Evolutionary conservation across 139 green algal genomes (phyloP), one percentile per base, ranked within the genome.

Genomic region (Prasinococcaceae sp.): DNA sequence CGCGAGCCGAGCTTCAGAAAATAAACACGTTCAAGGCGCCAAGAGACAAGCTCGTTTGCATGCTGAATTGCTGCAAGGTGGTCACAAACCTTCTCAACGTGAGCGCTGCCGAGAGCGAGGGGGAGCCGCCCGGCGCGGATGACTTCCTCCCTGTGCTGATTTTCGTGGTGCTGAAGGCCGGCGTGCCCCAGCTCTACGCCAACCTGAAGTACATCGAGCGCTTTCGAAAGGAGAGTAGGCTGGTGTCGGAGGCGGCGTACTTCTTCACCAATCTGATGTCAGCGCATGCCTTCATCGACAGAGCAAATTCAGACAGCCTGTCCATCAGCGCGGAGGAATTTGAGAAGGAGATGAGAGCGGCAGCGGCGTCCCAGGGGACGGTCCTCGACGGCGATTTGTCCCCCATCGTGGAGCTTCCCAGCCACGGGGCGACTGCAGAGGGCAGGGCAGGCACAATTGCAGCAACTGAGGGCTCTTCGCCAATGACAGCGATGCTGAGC

Each of bases 81-180:
- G 79, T 94, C 62, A 85, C 69, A 61, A 82, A 83, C 56, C 53
- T 90, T 50, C 69, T 94, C 27, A 61, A 66, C 33, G 53, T 47
- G 24, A 51, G 51, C 27, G 54, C 33, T 42, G 36, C 40, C 14
- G 36, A n/a, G n/a, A 64, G 45, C 8, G 24, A 37, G 47, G 63
- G 63, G 56, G 43, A 58, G 35, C 40, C 36, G 47, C 37, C 72
- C 73, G 87, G 85, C 24, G 88, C 86, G 17, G 88, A 97, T 62
- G 85, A 90, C 58, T 94, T 98, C 58, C 80, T 93, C 6, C 90
- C 90, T 0, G 66, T 90, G 38, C 78, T 98, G 14, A 86, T 95
- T 42, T 89, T 87, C 53, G 72, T 88, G 1, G 65, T 86, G 28
- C 81, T 95, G 28, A 67, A 67, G 59, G 59, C 55, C 23, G 14